Conservation (phyloP, 441 rosid genomes). For the Gossypium schwendimanii region DNA sequence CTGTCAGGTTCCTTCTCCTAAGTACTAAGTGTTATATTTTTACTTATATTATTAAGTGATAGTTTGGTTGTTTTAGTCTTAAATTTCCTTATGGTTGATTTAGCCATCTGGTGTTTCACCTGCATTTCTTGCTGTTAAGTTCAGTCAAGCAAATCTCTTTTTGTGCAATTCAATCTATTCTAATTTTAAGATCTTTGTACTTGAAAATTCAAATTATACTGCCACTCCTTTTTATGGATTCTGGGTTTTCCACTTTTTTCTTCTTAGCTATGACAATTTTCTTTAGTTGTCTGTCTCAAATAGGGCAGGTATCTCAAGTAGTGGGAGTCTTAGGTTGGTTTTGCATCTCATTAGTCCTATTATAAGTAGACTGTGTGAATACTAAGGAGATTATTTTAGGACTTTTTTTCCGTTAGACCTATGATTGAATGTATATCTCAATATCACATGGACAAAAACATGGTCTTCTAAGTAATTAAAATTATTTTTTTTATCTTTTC, state of each 20-base stretch:
- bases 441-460: neutral
- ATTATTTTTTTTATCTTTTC: neutral
- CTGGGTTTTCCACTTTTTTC: neutral
- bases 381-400: neutral
- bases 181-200: neutral
- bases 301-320: neutral
- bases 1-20: neutral
- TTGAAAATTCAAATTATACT: neutral
- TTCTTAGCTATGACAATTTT: neutral
- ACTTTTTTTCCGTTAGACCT: neutral
- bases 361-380: neutral
- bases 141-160: neutral
- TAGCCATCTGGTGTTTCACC: neutral
- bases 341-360: neutral
- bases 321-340: neutral
- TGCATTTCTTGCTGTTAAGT: neutral
- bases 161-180: neutral
- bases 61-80: neutral
- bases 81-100: neutral
- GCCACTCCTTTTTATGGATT: neutral
- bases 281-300: neutral
- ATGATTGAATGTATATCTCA: neutral
- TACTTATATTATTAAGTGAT: neutral
- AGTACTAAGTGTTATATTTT: neutral
- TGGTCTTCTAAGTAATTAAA: slow-evolving; percentile 1